Base-by-base conservation (phyloP, 2,329 filamentous ascomycete species). In the Incumbomyces delicatus region DNA sequence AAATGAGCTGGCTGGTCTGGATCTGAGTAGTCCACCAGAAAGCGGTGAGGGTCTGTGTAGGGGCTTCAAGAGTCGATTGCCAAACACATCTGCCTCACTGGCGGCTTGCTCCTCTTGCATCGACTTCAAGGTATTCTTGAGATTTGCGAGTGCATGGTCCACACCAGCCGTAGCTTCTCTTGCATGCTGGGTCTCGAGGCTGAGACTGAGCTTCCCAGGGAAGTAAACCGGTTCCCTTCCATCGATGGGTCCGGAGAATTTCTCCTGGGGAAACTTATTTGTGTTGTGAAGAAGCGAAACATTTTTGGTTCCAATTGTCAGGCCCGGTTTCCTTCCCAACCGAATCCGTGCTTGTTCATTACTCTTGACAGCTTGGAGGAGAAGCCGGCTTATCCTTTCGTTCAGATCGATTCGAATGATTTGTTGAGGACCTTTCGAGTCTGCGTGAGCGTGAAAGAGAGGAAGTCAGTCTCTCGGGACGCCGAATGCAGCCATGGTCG, bases 101-200 rank as follows among this genome's bases (percentile, higher is more conserved):
- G 76, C 76, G 61, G 79, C 73, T 63, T 79, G 80, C 53, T 77
- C 71, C 57, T 78, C 69, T 57, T 78, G 69, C 42, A 77, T 71
- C 16, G 75, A 73, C 50, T 72, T 78, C 60, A 81, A 67, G 56
- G 70, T 78, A 59, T 70, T 75, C 61, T 79, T 73, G 45, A 82
- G 66, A 34, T 70, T 72, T 44, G 75, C 75, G 60, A 81, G 62
- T 22, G 78, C 78, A 49, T 74, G 72, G 60, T 81, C 78, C 33
- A 72, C 72, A 51, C 73, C 74, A 22, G 73, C 72, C 36, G 72
- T 75, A 32, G 68, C 73, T 59, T 74, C 67, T 59, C 74, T 69
- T 33, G 72, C 72, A 61, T 74, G 73, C 57, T 74, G 69, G 30
- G 78, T 70, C 53, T 70, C 69, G 30, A 80, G 67, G 51, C 66